Percentiles rank a stretch among this genome's conserved stretches.
phyloP scores from a whole-genome alignment of 1,284 basidiomycete genomes.

The Boletellus deceptivus region DNA sequence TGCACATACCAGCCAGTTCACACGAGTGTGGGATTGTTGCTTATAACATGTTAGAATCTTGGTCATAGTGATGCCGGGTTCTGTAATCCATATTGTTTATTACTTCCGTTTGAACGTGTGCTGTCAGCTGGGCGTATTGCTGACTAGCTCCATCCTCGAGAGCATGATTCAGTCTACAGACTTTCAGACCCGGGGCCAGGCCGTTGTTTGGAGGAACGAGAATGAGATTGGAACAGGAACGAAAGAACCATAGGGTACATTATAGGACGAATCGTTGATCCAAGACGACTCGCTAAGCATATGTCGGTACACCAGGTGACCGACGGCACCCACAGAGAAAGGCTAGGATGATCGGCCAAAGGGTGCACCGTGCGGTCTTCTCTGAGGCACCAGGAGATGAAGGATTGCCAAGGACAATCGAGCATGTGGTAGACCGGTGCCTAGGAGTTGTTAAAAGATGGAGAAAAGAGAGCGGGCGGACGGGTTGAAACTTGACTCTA shows the following conservation, averaged over 20 bases:
- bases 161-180: no score
- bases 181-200: no score
- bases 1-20: background rate
- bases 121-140: no score
- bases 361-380: conserved; percentile 44
- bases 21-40: background rate
- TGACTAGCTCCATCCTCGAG: no score
- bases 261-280: no score
- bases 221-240: no score
- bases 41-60: background rate
- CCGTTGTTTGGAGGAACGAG: no score
- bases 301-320: conserved; percentile 69
- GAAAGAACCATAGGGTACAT: no score
- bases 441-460: conserved; percentile 68
- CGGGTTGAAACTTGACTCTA: conserved; percentile 30
- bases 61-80: background rate
- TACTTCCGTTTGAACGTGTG: no score
- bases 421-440: conserved; percentile 57
- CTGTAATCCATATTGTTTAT: background rate
- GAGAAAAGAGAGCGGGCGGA: conserved; percentile 16
- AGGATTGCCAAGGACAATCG: conserved; percentile 47
- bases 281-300: no score
- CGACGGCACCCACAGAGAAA: conserved; percentile 42
- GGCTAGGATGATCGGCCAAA: conserved; percentile 58
- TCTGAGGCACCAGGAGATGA: conserved; percentile 61